Percentiles rank a stretch among this genome's conserved stretches.
phyloP scores from a whole-genome alignment of 352 stramenopile genomes.

The Phytophthora lateralis region DNA sequence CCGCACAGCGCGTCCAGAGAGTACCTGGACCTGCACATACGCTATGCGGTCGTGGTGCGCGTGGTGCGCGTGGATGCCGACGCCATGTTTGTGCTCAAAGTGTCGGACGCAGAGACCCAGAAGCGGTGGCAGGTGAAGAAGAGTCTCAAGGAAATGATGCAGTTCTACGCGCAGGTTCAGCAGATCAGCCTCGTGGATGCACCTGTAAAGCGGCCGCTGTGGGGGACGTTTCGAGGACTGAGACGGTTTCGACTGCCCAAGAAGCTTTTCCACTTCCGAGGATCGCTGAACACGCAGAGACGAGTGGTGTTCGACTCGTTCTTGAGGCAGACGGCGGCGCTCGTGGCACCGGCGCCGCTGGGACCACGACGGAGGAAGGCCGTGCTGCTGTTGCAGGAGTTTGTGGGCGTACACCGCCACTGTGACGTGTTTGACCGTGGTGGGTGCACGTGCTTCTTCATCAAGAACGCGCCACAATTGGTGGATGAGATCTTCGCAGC shows the following conservation, averaged over 20 bases:
- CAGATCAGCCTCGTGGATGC: constrained; percentile 52
- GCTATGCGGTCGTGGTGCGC: constrained; percentile 49
- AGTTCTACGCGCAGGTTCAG: constrained; percentile 66
- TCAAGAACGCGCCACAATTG: constrained; percentile 46
- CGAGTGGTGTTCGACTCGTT: constrained; percentile 76
- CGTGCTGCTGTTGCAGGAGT: constrained; percentile 61
- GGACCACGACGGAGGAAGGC: constrained; percentile 58
- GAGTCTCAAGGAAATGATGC: constrained; percentile 62
- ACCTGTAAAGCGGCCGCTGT: constrained; percentile 58
- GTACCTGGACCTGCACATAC: constrained; percentile 57
- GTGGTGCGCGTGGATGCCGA: constrained; percentile 48
- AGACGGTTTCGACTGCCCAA: constrained; percentile 58
- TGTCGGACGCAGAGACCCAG: constrained; percentile 60
- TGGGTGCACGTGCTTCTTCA: constrained; percentile 43
- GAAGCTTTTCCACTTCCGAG: constrained; percentile 58
- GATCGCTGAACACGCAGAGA: constrained; percentile 56
- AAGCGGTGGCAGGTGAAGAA: constrained; percentile 64
- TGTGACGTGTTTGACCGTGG: constrained; percentile 49
- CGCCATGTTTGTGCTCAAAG: constrained; percentile 52
- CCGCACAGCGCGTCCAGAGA: constrained; percentile 40
- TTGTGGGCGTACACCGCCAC: constrained; percentile 55
- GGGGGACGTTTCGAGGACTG: constrained; percentile 58
- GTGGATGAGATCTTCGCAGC: constrained; percentile 50
- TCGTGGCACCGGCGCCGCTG: constrained; percentile 60
- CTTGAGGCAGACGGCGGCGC: constrained; percentile 60